Evolutionary conservation across 169 alveolate species (phyloP).

Genomic region (Plasmodium blacklocki): DNA sequence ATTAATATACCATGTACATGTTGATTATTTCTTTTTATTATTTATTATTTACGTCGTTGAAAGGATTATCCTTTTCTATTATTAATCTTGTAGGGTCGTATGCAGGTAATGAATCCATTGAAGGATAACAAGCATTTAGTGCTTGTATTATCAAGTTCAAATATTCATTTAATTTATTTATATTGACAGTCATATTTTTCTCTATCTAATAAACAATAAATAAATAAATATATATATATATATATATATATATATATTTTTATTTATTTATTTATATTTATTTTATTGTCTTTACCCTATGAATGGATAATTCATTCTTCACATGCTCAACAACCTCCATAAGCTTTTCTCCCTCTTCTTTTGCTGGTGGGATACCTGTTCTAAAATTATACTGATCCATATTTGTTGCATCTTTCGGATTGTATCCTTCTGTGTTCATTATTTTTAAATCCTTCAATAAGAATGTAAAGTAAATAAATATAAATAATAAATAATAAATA

Average conservation of each 20-base stretch:
- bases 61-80: constrained; percentile 90
- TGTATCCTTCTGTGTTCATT: constrained; percentile 85
- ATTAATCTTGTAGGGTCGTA: constrained; percentile 94
- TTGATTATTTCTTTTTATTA: background rate
- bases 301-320: constrained; percentile 86
- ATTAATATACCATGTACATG: background rate
- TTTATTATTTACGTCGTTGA: constrained; percentile 75
- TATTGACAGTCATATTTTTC: constrained; percentile 78
- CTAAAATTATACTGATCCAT: constrained; percentile 94
- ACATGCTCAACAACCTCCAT: constrained; percentile 90
- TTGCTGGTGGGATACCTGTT: constrained; percentile 94
- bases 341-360: constrained; percentile 90
- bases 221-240: background rate
- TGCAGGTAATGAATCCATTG: constrained; percentile 93
- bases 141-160: constrained; percentile 92
- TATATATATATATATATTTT: background rate
- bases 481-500: too few species aligned
- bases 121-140: constrained; percentile 95
- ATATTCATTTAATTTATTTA: constrained; percentile 84
- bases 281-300: constrained; percentile 78
- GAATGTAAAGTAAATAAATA: background rate
- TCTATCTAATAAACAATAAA: constrained; percentile 80
- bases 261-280: background rate
- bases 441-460: constrained; percentile 77
- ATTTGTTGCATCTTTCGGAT: constrained; percentile 91